Evolutionary conservation across 768 basidiomycete species (phyloP).

Genomic region (Coprinopsis cinerea): DNA sequence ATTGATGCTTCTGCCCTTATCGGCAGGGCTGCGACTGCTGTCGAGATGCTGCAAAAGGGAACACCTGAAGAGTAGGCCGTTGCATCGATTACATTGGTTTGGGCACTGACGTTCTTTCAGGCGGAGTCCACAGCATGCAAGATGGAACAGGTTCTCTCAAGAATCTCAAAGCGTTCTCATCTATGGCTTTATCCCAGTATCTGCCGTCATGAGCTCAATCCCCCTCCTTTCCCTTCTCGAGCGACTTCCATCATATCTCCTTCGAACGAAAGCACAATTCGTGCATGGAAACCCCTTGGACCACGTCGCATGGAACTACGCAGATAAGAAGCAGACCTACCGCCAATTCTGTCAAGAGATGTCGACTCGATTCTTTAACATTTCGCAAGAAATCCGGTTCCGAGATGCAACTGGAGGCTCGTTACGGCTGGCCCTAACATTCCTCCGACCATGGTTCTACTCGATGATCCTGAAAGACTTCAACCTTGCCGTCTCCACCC

Average conservation of each 20-base stretch:
- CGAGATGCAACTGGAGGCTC: constrained; percentile 64
- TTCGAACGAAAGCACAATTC: constrained; percentile 24
- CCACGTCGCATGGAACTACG: constrained; percentile 47
- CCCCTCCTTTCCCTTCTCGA: constrained; percentile 60
- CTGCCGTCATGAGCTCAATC: constrained; percentile 63
- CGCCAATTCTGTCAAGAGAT: constrained; percentile 68
- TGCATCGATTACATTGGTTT: background rate
- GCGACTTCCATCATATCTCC: constrained; percentile 70
- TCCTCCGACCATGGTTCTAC: constrained; percentile 70
- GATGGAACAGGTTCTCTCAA: constrained; percentile 69
- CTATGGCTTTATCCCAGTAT: constrained; percentile 58
- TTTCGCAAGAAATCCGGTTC: constrained; percentile 49
- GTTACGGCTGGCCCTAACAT: constrained; percentile 58
- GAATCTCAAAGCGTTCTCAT: constrained; percentile 76
- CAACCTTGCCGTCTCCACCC: constrained; percentile 27
- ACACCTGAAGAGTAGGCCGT: constrained; percentile 49
- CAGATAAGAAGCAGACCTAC: constrained; percentile 53
- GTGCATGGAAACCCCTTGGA: constrained; percentile 27
- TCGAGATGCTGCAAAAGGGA: constrained; percentile 53
- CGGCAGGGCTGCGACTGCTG: constrained; percentile 55
- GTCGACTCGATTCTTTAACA: constrained; percentile 54
- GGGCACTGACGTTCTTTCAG: constrained; percentile 27
- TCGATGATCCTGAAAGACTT: constrained; percentile 34
- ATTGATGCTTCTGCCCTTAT: constrained; percentile 63
- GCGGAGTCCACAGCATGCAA: constrained; percentile 60